These are phyloP conservation scores for Taxawa tesnikishii DNA, from an alignment of 2,329 filamentous ascomycete species.

Conservation along the genomic window DNA sequence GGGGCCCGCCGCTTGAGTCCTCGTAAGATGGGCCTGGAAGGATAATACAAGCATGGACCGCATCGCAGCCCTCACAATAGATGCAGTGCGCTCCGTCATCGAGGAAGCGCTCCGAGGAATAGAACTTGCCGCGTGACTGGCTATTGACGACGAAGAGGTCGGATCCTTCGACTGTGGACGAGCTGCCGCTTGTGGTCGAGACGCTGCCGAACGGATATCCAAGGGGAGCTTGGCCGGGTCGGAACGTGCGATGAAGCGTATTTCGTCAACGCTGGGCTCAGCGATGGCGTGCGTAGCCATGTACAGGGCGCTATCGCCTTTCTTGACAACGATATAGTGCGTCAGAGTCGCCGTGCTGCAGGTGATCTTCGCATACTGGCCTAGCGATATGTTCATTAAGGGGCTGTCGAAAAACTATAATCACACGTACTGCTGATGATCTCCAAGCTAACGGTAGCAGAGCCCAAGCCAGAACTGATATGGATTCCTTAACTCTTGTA, in stretches of 20 bases:
- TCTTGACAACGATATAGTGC: slow-evolving; percentile 50
- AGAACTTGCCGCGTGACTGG: slow-evolving; percentile 58
- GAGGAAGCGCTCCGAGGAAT: slow-evolving; percentile 57
- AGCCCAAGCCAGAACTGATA: slow-evolving; percentile 47
- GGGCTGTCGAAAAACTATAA: no score
- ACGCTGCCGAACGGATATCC: slow-evolving; percentile 27
- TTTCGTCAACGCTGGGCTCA: slow-evolving; percentile 31
- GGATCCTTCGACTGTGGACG: slow-evolving; percentile 42
- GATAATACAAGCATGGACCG: slow-evolving; percentile 50
- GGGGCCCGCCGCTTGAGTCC: slow-evolving; percentile 52
- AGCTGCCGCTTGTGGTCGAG: slow-evolving; percentile 41
- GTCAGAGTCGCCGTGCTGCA: slow-evolving; percentile 48
- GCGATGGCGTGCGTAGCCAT: slow-evolving; percentile 47
- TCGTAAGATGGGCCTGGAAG: slow-evolving; percentile 45
- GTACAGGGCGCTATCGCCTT: slow-evolving; percentile 46
- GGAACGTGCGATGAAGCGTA: slow-evolving; percentile 53
- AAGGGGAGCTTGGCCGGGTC: slow-evolving; percentile 27
- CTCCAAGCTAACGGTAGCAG: slow-evolving; percentile 39
- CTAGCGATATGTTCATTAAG: no score
- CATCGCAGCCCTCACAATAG: slow-evolving; percentile 29
- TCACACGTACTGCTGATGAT: slow-evolving; percentile 19
- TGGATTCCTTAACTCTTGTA: slow-evolving; percentile 40
- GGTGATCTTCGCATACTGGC: slow-evolving; percentile 48
- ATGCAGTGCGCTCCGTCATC: slow-evolving; percentile 55
- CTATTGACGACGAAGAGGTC: slow-evolving; percentile 44